These are phyloP conservation scores for Fusarium sp. DNA, from an alignment of 2,329 filamentous ascomycete species.

Conservation along the genomic window DNA sequence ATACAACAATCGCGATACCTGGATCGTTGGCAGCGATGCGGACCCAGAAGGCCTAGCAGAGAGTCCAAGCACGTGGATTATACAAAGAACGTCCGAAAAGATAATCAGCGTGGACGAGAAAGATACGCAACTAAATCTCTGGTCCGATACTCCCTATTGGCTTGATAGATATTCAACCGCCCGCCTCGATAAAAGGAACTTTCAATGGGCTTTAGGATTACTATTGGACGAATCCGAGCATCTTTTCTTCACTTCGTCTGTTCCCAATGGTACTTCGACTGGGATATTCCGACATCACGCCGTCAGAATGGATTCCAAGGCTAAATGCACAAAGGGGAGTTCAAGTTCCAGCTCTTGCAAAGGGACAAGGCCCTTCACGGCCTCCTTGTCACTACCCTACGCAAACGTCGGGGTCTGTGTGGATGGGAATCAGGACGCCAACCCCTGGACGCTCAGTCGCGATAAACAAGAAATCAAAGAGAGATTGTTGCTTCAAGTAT, in stretches of 20 bases:
- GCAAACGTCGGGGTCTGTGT: slow-evolving; percentile 3
- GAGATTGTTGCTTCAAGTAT: slow-evolving; percentile 7
- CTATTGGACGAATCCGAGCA: not conserved
- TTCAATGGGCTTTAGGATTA: not conserved
- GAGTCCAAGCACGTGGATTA: not conserved
- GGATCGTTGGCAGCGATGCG: slow-evolving; percentile 11
- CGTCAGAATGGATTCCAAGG: slow-evolving; percentile 18
- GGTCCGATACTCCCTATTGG: not conserved
- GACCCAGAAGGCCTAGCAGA: not conserved
- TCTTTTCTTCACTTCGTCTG: slow-evolving; percentile 13
- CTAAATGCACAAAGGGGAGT: not conserved
- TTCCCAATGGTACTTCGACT: slow-evolving; percentile 7
- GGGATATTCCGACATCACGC: slow-evolving; percentile 14
- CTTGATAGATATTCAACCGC: not conserved
- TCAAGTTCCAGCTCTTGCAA: not conserved
- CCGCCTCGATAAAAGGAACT: not conserved
- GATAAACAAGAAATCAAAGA: slow-evolving; percentile 23
- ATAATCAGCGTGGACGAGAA: not conserved
- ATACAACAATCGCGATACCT: not conserved
- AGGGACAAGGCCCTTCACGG: not conserved
- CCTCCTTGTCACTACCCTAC: not conserved
- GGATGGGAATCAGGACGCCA: slow-evolving; percentile 5
- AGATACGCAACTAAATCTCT: slow-evolving; percentile 12
- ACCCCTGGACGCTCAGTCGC: slow-evolving; percentile 10
- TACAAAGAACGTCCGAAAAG: slow-evolving; percentile 2